Evolutionary conservation across 2,329 filamentous ascomycete species (phyloP).

Genomic region (Ophiosphaerella korrae): DNA sequence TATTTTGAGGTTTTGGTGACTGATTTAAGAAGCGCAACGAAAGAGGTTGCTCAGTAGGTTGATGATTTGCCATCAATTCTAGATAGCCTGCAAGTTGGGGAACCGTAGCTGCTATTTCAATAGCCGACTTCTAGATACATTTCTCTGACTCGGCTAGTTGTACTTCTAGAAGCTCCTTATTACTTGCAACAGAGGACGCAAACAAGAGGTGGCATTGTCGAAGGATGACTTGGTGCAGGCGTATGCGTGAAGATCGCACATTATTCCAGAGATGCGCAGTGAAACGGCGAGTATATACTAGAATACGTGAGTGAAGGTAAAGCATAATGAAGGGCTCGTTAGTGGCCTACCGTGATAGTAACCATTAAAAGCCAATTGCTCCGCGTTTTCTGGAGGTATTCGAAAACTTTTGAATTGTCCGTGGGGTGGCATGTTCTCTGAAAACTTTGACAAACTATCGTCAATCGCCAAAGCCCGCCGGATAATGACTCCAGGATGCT

Average conservation of each 20-base stretch:
- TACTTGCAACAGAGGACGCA: neutral
- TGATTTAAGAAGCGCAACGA: neutral
- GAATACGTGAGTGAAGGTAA: constrained; percentile 12
- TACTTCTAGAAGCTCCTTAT: constrained; percentile 1
- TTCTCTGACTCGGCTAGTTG: constrained; percentile 14
- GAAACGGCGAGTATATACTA: constrained; percentile 16
- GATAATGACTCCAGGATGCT: constrained; percentile 11
- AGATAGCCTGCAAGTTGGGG: constrained; percentile 30
- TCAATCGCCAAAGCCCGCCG: constrained; percentile 21
- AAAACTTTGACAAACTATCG: constrained; percentile 14
- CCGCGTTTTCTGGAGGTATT: constrained; percentile 1
- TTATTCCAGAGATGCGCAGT: constrained; percentile 36
- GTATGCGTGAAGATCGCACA: constrained; percentile 26
- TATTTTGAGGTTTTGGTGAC: neutral
- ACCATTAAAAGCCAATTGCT: constrained; percentile 22
- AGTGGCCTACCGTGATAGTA: constrained; percentile 23
- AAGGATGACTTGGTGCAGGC: constrained; percentile 28
- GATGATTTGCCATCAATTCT: constrained; percentile 6
- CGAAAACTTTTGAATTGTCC: constrained; percentile 15
- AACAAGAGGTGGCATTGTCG: constrained; percentile 14
- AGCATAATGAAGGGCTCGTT: neutral
- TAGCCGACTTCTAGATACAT: constrained; percentile 13
- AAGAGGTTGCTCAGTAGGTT: neutral
- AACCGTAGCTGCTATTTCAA: constrained; percentile 31
- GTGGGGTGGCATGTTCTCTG: constrained; percentile 17